Evolutionary conservation across 495 filamentous ascomycete genomes (phyloP).

Genomic region (Hypoxylon cercidicola): DNA sequence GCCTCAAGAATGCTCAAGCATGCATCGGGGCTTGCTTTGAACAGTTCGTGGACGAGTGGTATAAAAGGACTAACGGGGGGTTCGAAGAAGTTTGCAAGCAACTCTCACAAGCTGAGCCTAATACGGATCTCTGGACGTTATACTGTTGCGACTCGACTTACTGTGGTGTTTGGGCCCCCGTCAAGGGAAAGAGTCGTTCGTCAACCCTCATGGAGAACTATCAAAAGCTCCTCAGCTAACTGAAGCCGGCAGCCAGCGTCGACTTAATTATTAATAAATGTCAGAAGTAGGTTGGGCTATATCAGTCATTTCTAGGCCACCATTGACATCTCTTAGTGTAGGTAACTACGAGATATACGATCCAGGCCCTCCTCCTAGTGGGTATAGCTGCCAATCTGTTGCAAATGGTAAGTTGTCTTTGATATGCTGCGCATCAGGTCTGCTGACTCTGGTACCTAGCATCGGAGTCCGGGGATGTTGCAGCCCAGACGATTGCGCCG

Average conservation of each 20-base stretch:
- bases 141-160: constrained; percentile 59
- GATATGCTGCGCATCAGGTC: background rate
- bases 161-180: constrained; percentile 54
- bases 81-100: constrained; percentile 39
- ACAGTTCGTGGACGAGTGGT: constrained; percentile 35
- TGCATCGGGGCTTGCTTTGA: constrained; percentile 40
- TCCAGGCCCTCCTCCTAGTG: constrained; percentile 50
- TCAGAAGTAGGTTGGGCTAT: constrained; percentile 50
- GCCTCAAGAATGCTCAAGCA: constrained; percentile 27
- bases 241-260: constrained; percentile 50
- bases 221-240: constrained; percentile 38
- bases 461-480: background rate
- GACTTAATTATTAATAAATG: constrained; percentile 60
- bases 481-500: background rate
- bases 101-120: constrained; percentile 31
- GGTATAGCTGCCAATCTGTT: constrained; percentile 15
- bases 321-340: constrained; percentile 41
- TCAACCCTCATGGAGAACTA: constrained; percentile 26
- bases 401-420: constrained; percentile 16
- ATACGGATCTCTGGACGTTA: constrained; percentile 49
- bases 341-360: constrained; percentile 52
- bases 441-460: constrained; percentile 2
- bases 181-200: constrained; percentile 56
- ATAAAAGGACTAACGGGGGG: background rate
- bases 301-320: background rate